Percentiles rank a stretch among this genome's conserved stretches.
These are phyloP conservation scores for Intubia oerlemansii DNA, from an alignment of 2,329 filamentous ascomycete genomes.

Conservation along the genomic window DNA sequence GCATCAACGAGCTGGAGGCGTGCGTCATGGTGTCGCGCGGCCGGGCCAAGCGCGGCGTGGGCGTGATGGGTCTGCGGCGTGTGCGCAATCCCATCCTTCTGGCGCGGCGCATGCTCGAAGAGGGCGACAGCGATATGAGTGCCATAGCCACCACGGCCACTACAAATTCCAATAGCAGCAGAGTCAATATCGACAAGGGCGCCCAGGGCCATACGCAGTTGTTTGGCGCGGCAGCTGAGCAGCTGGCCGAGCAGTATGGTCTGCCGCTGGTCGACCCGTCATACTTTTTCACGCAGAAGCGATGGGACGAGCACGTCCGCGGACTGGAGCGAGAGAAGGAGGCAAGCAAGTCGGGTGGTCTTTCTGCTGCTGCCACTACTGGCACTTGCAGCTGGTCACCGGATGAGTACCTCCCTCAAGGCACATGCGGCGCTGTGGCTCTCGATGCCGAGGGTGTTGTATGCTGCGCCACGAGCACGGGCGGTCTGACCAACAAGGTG, in stretches of 20 bases:
- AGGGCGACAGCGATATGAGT: conserved; percentile 40
- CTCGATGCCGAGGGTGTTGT: conserved; percentile 56
- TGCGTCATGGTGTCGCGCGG: conserved; percentile 67
- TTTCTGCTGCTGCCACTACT: too few species aligned
- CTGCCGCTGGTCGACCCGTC: conserved; percentile 44
- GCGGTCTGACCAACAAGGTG: conserved; percentile 75
- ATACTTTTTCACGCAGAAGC: conserved; percentile 60
- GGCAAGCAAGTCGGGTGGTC: conserved; percentile 17
- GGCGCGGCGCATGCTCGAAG: conserved; percentile 47
- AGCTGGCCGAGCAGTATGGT: conserved; percentile 44
- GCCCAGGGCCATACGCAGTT: conserved; percentile 27
- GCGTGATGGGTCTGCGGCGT: conserved; percentile 48
- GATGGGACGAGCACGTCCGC: conserved; percentile 47
- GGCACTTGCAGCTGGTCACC: conserved; percentile 6
- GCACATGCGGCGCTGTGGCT: conserved; percentile 67
- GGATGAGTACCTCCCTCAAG: conserved; percentile 47
- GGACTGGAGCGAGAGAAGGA: conserved; percentile 24
- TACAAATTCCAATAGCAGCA: too few species aligned
- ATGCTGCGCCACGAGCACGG: conserved; percentile 45
- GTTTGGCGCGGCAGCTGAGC: conserved; percentile 40
- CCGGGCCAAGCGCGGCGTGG: conserved; percentile 53
- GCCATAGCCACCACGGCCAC: too few species aligned
- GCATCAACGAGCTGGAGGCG: conserved; percentile 69
- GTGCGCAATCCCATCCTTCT: conserved; percentile 67
- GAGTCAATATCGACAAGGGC: conserved; percentile 10